phyloP scores from a whole-genome alignment of 192 early-diverging fungal genomes.

The Mortierella antarctica region DNA sequence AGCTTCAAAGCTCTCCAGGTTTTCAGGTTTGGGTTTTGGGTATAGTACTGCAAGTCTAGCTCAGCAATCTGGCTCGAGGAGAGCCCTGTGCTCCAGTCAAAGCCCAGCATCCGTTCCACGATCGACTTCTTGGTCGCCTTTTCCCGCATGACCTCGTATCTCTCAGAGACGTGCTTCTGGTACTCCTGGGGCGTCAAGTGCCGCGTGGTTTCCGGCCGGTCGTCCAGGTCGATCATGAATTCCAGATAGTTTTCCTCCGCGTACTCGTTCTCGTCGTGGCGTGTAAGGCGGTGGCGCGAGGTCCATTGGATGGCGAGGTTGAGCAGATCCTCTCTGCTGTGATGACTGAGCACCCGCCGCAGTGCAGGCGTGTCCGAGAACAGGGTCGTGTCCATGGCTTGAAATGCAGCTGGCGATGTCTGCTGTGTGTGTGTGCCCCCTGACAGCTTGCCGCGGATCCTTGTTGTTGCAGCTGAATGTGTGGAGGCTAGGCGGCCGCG shows the following conservation, averaged over 20 bases:
- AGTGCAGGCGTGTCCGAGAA: slow-evolving; percentile 41
- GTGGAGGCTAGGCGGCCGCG: too few species aligned
- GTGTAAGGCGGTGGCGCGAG: slow-evolving; percentile 18
- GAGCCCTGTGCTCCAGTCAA: slow-evolving; percentile 45
- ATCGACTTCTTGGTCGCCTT: slow-evolving; percentile 18
- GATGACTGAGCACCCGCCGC: slow-evolving; percentile 48
- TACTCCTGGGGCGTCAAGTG: slow-evolving; percentile 2
- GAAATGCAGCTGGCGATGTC: background rate
- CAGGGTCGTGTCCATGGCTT: slow-evolving; percentile 9
- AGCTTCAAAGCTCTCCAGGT: slow-evolving; percentile 52
- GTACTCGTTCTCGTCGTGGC: background rate
- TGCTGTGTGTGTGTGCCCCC: background rate
- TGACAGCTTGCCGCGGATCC: too few species aligned
- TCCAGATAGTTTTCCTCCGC: slow-evolving; percentile 22
- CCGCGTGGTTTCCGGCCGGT: background rate
- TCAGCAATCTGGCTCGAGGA: slow-evolving; percentile 50
- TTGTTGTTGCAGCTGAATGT: too few species aligned
- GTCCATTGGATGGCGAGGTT: slow-evolving; percentile 47
- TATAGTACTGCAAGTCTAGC: slow-evolving; percentile 49
- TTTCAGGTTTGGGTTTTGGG: slow-evolving; percentile 42
- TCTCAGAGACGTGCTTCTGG: slow-evolving; percentile 11
- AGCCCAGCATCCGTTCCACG: slow-evolving; percentile 25
- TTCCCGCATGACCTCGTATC: slow-evolving; percentile 24
- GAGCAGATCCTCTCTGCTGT: slow-evolving; percentile 54
- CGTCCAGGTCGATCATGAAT: slow-evolving; percentile 8